A percentile compares a stretch with the other conserved stretches of the same genome.
phyloP scores from a whole-genome alignment of 2,329 filamentous ascomycete genomes.

The Paraconiothyrium brasiliense region DNA sequence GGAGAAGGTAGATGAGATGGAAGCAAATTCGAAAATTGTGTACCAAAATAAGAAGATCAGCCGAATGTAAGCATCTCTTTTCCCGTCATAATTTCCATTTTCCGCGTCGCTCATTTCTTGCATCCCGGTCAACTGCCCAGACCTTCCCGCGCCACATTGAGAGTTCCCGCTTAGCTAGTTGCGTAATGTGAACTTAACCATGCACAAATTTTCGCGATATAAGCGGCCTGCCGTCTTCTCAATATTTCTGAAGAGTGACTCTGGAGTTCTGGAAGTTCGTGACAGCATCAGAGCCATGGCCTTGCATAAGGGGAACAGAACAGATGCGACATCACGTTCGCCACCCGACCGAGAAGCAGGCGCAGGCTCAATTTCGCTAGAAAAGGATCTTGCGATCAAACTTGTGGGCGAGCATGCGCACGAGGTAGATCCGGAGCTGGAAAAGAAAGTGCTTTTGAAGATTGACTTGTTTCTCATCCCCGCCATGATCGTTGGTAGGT shows the following conservation, averaged over 20 bases:
- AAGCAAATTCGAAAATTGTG: no score
- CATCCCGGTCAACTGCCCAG: background rate
- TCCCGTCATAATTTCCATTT: no score
- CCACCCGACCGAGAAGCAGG: constrained; percentile 29
- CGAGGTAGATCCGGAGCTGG: constrained; percentile 63
- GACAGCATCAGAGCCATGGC: constrained; percentile 2
- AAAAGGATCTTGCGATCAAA: constrained; percentile 66
- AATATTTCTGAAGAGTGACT: background rate
- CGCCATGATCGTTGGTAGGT: constrained; percentile 63
- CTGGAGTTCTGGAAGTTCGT: background rate
- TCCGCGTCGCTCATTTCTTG: background rate
- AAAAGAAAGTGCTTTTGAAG: constrained; percentile 68
- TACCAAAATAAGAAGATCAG: no score
- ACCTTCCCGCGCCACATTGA: background rate
- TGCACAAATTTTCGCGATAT: constrained; percentile 1
- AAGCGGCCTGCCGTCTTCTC: background rate
- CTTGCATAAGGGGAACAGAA: constrained; percentile 30
- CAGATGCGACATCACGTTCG: constrained; percentile 15
- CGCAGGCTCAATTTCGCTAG: constrained; percentile 35
- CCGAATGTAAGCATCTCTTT: no score
- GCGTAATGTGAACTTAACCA: constrained; percentile 8
- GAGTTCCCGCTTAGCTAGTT: constrained; percentile 2
- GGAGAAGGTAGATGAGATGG: no score
- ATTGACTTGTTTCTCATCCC: constrained; percentile 75
- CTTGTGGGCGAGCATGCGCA: constrained; percentile 68